Conservation (phyloP, 2,329 filamentous ascomycete genomes). For the Phialemonium atrogriseum region DNA sequence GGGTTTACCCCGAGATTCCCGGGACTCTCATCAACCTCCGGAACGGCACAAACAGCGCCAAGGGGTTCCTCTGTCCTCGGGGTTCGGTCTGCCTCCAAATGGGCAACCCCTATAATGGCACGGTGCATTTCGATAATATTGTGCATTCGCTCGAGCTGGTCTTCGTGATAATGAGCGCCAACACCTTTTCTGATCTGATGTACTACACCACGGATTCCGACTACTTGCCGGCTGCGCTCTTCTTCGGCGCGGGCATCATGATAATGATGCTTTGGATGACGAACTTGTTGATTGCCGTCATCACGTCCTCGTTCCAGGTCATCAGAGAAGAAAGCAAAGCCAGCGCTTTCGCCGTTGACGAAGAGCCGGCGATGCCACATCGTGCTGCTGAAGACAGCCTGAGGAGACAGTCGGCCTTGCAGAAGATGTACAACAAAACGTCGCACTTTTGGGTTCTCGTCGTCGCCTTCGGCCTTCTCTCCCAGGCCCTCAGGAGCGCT, state of each 20-base stretch:
- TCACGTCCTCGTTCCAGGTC: conserved; percentile 96
- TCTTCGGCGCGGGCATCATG: conserved; percentile 65
- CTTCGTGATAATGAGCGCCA: conserved; percentile 97
- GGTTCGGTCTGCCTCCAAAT: conserved; percentile 79
- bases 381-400: conserved; percentile 30
- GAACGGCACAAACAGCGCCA: conserved; percentile 46
- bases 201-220: conserved; percentile 91
- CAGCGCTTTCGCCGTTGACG: conserved; percentile 81
- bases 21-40: conserved; percentile 36
- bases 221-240: conserved; percentile 78
- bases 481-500: conserved; percentile 69
- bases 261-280: conserved; percentile 95
- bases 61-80: conserved; percentile 82
- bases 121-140: conserved; percentile 93
- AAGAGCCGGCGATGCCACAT: conserved; percentile 34
- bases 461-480: conserved; percentile 73
- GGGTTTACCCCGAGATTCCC: conserved; percentile 43
- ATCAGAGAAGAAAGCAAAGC: conserved; percentile 93
- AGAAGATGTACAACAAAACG: conserved; percentile 66
- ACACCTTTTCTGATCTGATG: conserved; percentile 91
- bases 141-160: conserved; percentile 85
- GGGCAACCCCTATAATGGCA: conserved; percentile 71
- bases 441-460: conserved; percentile 69
- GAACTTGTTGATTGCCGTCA: conserved; percentile 90
- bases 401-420: conserved; percentile 42